phyloP scores from a whole-genome alignment of 306 rosid species.

The Prunus armeniaca region DNA sequence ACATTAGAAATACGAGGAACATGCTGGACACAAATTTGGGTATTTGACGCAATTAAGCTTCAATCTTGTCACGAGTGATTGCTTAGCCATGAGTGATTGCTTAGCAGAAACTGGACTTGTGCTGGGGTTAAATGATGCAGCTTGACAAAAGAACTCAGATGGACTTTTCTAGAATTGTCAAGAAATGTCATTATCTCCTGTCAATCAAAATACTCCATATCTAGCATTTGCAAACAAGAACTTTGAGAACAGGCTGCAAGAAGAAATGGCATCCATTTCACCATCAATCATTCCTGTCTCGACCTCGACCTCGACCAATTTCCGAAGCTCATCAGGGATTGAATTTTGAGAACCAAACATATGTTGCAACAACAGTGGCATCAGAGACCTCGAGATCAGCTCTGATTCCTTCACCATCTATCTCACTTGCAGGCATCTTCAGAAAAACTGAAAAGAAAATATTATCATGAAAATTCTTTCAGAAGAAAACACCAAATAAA shows the following conservation, averaged over 20 bases:
- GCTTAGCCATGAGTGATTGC: too few relatives aligned
- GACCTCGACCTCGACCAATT: conserved; percentile 33
- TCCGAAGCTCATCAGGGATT: conserved; percentile 64
- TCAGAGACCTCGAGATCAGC: conserved; percentile 49
- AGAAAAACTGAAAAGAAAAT: conserved; percentile 5
- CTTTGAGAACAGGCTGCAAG: neutral
- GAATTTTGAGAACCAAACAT: conserved; percentile 53
- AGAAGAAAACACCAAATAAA: too few relatives aligned
- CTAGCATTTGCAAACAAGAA: neutral
- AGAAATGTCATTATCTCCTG: neutral
- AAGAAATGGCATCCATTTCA: conserved; percentile 18
- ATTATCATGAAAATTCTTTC: neutral
- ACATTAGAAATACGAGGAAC: too few relatives aligned
- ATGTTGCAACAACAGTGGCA: conserved; percentile 30
- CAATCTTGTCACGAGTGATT: too few relatives aligned
- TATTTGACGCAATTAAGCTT: too few relatives aligned
- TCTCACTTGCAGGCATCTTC: conserved; percentile 64
- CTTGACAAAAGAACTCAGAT: too few relatives aligned
- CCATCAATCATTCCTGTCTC: conserved; percentile 87
- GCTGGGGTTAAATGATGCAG: too few relatives aligned
- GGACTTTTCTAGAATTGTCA: neutral
- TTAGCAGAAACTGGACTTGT: too few relatives aligned
- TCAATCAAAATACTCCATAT: neutral
- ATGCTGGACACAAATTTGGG: too few relatives aligned
- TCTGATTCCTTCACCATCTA: conserved; percentile 67